Base-by-base conservation (phyloP, 2,329 filamentous ascomycete genomes). In the Colletotrichum sp. region DNA sequence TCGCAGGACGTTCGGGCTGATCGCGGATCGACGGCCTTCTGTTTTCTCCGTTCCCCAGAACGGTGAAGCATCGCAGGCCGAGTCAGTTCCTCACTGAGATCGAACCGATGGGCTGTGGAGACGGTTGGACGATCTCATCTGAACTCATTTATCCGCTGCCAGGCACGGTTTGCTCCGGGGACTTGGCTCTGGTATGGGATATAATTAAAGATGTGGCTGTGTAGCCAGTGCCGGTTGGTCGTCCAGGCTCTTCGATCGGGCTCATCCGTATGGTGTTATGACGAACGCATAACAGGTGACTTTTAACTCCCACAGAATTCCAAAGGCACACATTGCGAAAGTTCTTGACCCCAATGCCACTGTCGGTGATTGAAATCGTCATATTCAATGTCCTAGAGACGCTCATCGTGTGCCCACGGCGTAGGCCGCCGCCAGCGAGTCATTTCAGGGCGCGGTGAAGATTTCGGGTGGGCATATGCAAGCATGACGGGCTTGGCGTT, bases 291-390 rank as follows among this genome's bases (percentile, higher is more conserved):
- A 16, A 15, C 7, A 36, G 2, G 34, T 16, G 36, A 10, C 36
- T 16, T 39, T 2, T 2, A 44, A 44, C 8, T 18, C 9, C 44
- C 44, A 2, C 2, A 1, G 10, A 12, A 6, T 48, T 0, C n/a
- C 44, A 48, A 48, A 48, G 1, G 1, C 0, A 6, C 44, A 10
- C 6, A 22, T n/a, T 48, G n/a, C 6, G 6, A 48, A 22, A 2
- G 10, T 52, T 0, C n/a, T 52, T 0, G 10, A 52, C 4, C 2
- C 1, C 0, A 13, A 0, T 22, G 10, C 6, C 12, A 4, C 44
- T 13, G 10, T 13, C 1, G 44, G 0, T 8, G n/a, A 52, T 6
- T 2, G 2, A 22, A 48, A 48, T 3, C 10, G n/a, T 4, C 44
- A 1, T 22, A 7, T 13, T 48, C n/a, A 13, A 3, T 4, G 1